Evolutionary conservation across 495 filamentous ascomycete species (phyloP).

Genomic region (Penicillium angulare): DNA sequence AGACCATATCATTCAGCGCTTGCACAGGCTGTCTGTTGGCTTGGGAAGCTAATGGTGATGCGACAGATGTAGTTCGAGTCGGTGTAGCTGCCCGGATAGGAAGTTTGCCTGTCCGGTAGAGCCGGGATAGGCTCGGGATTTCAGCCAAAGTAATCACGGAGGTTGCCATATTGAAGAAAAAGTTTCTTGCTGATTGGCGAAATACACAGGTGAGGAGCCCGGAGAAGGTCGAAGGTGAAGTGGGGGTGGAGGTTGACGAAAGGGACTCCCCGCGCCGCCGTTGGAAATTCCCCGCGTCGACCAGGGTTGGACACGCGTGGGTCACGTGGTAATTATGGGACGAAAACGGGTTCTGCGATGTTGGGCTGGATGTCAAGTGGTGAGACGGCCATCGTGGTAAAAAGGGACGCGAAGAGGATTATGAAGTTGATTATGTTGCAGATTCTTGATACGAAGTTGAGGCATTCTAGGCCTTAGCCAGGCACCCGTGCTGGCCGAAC

Average conservation of each 20-base stretch:
- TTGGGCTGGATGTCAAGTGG: too few relatives aligned
- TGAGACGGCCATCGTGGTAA: too few relatives aligned
- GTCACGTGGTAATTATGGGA: background rate
- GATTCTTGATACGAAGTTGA: too few relatives aligned
- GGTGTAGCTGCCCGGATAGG: background rate
- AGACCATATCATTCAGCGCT: slow-evolving; percentile 68
- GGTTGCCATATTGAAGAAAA: background rate
- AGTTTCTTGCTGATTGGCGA: background rate
- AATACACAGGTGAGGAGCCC: background rate
- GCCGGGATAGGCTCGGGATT: slow-evolving; percentile 10
- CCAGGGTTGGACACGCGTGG: background rate
- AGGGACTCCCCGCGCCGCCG: slow-evolving; percentile 6
- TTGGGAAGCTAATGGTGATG: slow-evolving; percentile 14
- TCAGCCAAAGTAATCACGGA: slow-evolving; percentile 2
- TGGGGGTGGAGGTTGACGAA: background rate
- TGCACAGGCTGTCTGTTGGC: slow-evolving; percentile 37
- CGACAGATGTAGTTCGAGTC: background rate
- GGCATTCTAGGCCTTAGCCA: background rate
- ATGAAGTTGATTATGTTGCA: too few relatives aligned
- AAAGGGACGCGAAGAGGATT: too few relatives aligned
- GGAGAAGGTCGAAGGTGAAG: background rate
- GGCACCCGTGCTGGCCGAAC: background rate
- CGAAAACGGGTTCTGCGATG: too few relatives aligned
- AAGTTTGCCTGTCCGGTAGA: slow-evolving; percentile 2
- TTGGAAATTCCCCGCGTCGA: slow-evolving; percentile 4